Percentiles rank a stretch among this genome's conserved stretches.
Evolutionary conservation across 495 filamentous ascomycete genomes (phyloP).

Genomic region (Haplographium delicatum): DNA sequence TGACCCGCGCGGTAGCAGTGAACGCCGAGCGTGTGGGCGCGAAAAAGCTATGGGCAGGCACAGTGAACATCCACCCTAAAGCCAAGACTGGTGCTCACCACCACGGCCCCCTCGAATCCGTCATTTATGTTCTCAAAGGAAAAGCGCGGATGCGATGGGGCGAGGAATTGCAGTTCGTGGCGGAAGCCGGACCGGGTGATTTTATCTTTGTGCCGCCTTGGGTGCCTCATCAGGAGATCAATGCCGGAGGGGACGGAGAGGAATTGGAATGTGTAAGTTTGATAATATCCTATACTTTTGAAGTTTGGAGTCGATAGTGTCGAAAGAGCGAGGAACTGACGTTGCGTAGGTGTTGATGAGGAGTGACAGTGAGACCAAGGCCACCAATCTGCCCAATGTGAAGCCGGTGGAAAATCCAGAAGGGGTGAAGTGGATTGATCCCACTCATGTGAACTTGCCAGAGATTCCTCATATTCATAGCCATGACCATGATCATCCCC

Average conservation of each 20-base stretch:
- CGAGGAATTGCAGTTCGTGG: constrained; percentile 33
- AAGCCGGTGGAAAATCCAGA: constrained; percentile 33
- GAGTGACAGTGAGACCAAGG: constrained; percentile 32
- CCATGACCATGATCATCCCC: constrained; percentile 2
- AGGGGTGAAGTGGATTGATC: constrained; percentile 35
- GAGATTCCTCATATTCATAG: constrained; percentile 1
- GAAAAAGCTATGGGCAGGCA: constrained; percentile 36
- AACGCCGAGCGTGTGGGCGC: constrained; percentile 34
- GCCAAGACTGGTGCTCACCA: constrained; percentile 37
- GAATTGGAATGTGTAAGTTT: constrained; percentile 31
- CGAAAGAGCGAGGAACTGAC: neutral
- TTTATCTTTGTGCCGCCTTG: constrained; percentile 37
- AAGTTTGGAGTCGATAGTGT: neutral
- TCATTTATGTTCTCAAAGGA: constrained; percentile 35
- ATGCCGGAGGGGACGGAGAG: constrained; percentile 30
- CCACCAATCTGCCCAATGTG: constrained; percentile 32
- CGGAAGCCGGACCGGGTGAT: constrained; percentile 36
- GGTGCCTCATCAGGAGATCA: constrained; percentile 38
- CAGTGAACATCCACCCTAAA: constrained; percentile 33
- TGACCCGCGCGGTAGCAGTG: constrained; percentile 29
- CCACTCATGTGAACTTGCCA: constrained; percentile 28
- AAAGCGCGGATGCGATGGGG: constrained; percentile 36
- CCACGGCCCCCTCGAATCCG: constrained; percentile 34
- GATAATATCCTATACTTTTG: neutral
- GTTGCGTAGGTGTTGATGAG: constrained; percentile 24